Evolutionary conservation across 2,329 filamentous ascomycete species (phyloP), one percentile per base, ranked within the genome.

Genomic region (Magnaporthales sp.): DNA sequence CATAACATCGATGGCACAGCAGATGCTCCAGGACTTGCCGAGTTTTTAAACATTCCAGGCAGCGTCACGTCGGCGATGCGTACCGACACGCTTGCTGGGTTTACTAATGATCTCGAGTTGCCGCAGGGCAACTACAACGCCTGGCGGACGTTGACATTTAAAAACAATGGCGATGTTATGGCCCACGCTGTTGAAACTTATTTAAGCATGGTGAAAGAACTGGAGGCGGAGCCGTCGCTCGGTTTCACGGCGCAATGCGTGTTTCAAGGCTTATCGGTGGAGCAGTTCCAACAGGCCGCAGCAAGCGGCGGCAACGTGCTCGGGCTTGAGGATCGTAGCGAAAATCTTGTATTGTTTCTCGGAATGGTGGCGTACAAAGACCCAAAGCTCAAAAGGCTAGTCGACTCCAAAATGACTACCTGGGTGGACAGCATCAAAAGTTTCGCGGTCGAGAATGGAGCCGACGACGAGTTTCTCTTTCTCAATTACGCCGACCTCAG

Each of bases 121-220:
- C 51, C 63, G 72, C 30, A 31, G n/a, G 31, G 62, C 10, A 46
- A 7, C 29, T 63, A 63, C 54, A 75, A 76, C 61, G 71, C 72
- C 1, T 80, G 78, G 78, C 77, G 76, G 69, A 77, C 77, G 0
- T 66, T 72, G 7, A 70, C 74, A 0, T 74, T 78, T 68, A 75
- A 77, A 64, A 79, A 79, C 66, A 75, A 79, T 61, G 70, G 73
- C 0, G 72, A 72, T 27, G 72, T 78, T 6, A 70, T 80, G 22
- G 67, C 70, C 30, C 76, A 77, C 60, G 74, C 75, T 5, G 70
- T 72, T 0, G 71, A 75, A 0, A 72, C 74, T 65, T 76, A 76
- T 68, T 2, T 22, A 9, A 13, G 11, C 15, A 31, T 63, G n/a
- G 32, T 63, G 30, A 30, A 24, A 19, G 8, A 63, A 31, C 15